These are phyloP conservation scores for Lepidium sativum DNA, from an alignment of 345 rosid species.

Conservation along the genomic window DNA sequence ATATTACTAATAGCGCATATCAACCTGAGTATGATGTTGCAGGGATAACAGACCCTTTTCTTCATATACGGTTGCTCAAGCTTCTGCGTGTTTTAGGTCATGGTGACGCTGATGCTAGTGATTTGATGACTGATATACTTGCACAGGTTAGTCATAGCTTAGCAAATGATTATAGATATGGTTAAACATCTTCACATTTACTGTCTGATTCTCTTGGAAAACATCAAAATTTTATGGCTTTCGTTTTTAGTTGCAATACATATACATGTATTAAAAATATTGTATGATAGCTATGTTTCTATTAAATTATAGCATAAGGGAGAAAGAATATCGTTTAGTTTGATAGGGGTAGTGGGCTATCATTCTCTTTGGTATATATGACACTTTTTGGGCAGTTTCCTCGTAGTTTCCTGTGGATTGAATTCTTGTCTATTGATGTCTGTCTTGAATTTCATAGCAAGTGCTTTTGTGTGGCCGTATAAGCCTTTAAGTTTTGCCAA, in stretches of 20 bases:
- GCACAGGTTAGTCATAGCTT: constrained; percentile 64
- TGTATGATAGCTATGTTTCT: not conserved
- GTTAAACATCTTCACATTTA: not conserved
- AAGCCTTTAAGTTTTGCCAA: constrained; percentile 3
- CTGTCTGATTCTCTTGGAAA: not conserved
- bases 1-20: constrained; percentile 85
- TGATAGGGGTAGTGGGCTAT: not conserved
- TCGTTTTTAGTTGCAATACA: not conserved
- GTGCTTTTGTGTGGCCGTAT: not conserved
- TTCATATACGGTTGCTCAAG: constrained; percentile 91
- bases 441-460: not conserved
- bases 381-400: not conserved
- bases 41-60: constrained; percentile 96
- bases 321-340: not conserved
- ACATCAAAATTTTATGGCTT: not conserved
- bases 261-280: not conserved
- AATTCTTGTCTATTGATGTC: constrained; percentile 1
- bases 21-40: constrained; percentile 97
- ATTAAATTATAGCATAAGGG: not conserved
- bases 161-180: not conserved
- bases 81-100: constrained; percentile 85
- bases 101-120: constrained; percentile 95
- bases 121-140: constrained; percentile 94
- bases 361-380: constrained; percentile 2
- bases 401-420: not conserved